Conservation (phyloP, 139 green algal genomes). For the Tetratostichococcus sp. region DNA sequence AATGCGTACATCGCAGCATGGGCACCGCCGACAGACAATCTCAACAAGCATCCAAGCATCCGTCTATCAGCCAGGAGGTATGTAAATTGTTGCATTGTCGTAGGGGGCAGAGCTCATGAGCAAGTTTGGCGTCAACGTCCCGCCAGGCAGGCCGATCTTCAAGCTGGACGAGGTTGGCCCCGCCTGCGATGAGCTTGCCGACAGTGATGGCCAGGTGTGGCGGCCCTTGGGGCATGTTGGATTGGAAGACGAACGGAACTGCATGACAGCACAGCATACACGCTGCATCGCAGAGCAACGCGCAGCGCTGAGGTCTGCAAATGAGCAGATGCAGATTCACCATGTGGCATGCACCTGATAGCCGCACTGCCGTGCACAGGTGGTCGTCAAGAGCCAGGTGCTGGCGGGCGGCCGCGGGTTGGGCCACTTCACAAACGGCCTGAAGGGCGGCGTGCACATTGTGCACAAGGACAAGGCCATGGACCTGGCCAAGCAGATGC, state of each 20-base stretch:
- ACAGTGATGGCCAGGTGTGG: constrained; percentile 69
- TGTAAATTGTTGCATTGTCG: background rate
- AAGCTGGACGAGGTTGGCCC: constrained; percentile 67
- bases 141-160: constrained; percentile 69
- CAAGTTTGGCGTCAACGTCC: constrained; percentile 92
- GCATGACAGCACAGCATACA: no score
- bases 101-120: constrained; percentile 94
- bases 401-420: constrained; percentile 91
- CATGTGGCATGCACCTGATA: background rate
- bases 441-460: constrained; percentile 98
- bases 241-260: no score
- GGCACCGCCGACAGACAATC: no score
- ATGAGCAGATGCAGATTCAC: background rate
- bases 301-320: background rate
- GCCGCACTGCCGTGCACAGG: constrained; percentile 28
- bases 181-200: constrained; percentile 70
- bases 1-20: no score
- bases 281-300: no score
- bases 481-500: constrained; percentile 76
- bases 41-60: no score
- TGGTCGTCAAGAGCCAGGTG: constrained; percentile 97
- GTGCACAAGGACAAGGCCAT: constrained; percentile 53
- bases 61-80: no score
- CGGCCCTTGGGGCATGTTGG: background rate
- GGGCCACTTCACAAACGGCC: constrained; percentile 91